These are phyloP conservation scores for Lactarius psammicola DNA, from an alignment of 768 basidiomycete genomes.

Conservation along the genomic window DNA sequence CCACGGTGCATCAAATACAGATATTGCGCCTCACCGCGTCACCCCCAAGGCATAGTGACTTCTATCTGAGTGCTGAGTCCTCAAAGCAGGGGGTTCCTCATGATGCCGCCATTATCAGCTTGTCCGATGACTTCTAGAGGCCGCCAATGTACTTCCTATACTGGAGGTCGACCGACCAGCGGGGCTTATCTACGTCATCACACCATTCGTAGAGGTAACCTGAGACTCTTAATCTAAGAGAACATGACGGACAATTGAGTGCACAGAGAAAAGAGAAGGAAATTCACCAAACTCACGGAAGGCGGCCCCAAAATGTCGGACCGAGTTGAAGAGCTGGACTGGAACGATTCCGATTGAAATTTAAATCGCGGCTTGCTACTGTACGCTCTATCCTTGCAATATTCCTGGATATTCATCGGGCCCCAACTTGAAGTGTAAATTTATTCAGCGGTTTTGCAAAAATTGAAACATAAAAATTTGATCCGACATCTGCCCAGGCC, in stretches of 20 bases:
- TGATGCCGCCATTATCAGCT: background rate
- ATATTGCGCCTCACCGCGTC: background rate
- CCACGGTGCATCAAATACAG: background rate
- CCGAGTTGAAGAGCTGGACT: background rate
- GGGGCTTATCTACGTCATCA: background rate
- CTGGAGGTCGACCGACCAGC: background rate
- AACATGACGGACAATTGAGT: background rate
- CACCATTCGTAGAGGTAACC: background rate
- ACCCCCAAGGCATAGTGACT: background rate
- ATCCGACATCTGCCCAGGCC: too few relatives aligned
- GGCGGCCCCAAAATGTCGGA: background rate
- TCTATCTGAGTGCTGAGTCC: background rate
- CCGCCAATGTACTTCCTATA: background rate
- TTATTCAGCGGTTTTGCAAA: background rate
- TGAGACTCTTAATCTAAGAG: background rate
- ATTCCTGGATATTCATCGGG: too few relatives aligned
- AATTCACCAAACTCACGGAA: background rate
- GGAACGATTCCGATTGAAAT: background rate
- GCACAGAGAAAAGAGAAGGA: background rate
- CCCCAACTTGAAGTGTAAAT: too few relatives aligned
- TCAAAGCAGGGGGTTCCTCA: background rate
- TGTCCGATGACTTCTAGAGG: background rate
- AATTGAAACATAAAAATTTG: background rate
- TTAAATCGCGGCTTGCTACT: background rate
- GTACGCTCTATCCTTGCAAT: background rate